Conservation (phyloP, 805 yeast genomes). For the Lipomyces sp. region DNA sequence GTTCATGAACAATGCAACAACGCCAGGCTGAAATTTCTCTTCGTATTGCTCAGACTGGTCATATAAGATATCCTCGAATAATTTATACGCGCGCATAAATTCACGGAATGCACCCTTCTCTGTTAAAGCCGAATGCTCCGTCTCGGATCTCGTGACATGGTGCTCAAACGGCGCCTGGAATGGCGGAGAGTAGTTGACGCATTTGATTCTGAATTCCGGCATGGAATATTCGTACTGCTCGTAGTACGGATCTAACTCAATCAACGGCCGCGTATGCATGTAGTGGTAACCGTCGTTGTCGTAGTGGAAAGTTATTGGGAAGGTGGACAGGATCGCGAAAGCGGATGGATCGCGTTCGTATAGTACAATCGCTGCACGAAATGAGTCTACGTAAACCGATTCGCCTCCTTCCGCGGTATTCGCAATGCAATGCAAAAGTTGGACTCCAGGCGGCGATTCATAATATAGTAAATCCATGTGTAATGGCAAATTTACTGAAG, state of each 20-base stretch:
- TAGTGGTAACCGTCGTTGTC: conserved; percentile 59
- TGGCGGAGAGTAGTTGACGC: conserved; percentile 74
- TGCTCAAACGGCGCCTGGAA: conserved; percentile 74
- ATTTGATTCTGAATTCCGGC: conserved; percentile 44
- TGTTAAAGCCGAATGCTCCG: conserved; percentile 38
- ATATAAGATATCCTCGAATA: conserved; percentile 59
- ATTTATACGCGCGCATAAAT: conserved; percentile 50
- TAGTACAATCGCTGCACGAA: conserved; percentile 59
- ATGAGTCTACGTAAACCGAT: conserved; percentile 66
- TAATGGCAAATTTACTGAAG: conserved; percentile 60
- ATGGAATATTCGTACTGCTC: background rate
- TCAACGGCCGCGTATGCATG: conserved; percentile 57
- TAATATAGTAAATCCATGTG: conserved; percentile 77
- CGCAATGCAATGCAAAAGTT: conserved; percentile 55
- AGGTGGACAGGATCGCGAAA: conserved; percentile 55
- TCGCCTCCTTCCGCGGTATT: conserved; percentile 59
- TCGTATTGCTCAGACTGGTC: conserved; percentile 53
- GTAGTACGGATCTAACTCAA: conserved; percentile 52
- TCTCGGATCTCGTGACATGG: conserved; percentile 21
- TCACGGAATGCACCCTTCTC: conserved; percentile 39
- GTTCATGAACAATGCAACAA: conserved; percentile 68
- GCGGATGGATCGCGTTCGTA: conserved; percentile 57
- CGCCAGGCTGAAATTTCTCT: conserved; percentile 53
- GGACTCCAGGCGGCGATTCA: conserved; percentile 80
- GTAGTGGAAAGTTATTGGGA: conserved; percentile 70